These are phyloP conservation scores for Quercus robur DNA, from an alignment of 306 rosid species.

Conservation along the genomic window DNA sequence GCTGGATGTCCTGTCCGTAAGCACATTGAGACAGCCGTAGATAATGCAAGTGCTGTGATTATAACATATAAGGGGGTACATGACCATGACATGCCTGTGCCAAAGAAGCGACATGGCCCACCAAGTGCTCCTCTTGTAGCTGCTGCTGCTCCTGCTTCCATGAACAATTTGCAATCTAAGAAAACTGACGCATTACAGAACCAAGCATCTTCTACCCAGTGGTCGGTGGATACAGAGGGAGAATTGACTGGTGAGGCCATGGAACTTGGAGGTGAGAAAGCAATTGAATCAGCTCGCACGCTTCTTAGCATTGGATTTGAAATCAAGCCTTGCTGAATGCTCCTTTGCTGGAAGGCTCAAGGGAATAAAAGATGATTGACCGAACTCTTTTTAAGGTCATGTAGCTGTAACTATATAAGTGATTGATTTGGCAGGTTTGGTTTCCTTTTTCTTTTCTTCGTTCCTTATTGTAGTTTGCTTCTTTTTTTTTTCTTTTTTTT, in stretches of 20 bases:
- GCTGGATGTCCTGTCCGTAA: conserved; percentile 98
- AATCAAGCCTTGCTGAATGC: conserved; percentile 87
- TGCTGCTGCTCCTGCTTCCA: conserved; percentile 74
- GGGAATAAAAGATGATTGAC: background rate
- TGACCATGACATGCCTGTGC: conserved; percentile 94
- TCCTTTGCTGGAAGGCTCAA: conserved; percentile 1
- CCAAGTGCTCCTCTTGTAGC: conserved; percentile 83
- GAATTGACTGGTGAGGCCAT: conserved; percentile 89
- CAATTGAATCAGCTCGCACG: conserved; percentile 95
- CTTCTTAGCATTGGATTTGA: conserved; percentile 98
- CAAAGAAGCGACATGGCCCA: conserved; percentile 87
- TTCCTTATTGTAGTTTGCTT: conserved; percentile 7
- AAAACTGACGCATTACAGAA: conserved; percentile 36
- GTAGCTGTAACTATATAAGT: conserved; percentile 41
- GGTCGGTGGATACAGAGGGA: conserved; percentile 88
- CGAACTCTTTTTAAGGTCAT: conserved; percentile 17
- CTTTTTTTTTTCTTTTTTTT: background rate
- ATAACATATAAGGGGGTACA: conserved; percentile 93
- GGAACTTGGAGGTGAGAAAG: conserved; percentile 97
- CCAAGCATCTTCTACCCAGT: conserved; percentile 50
- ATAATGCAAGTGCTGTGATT: conserved; percentile 62
- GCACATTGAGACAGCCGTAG: conserved; percentile 79
- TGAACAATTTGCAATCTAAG: conserved; percentile 48
- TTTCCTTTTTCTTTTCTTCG: conserved; percentile 19
- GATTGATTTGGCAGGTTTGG: conserved; percentile 44